Base-by-base conservation (phyloP, 1,284 basidiomycete species). In the Leccinum ponderosum region DNA sequence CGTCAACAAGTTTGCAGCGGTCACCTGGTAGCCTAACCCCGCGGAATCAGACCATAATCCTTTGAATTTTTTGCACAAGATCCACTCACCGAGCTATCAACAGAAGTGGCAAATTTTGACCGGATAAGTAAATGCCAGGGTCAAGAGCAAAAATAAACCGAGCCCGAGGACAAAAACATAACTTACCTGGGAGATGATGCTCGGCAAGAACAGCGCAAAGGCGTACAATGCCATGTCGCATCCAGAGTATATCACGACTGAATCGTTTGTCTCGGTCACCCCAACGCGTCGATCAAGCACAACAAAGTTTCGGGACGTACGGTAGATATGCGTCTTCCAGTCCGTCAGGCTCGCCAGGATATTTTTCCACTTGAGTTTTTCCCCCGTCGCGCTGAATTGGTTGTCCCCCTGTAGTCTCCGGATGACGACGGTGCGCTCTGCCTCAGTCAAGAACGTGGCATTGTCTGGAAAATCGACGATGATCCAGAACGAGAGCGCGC, bases 391-490 rank as follows among this genome's bases (percentile, higher is more conserved):
- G 68, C 87, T 88, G 71, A 86, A 89, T 69, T 88, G 88, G 67
- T 85, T 82, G 70, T 91, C 89, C n/a, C 74, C 73, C 72, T 91
- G 87, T 37, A 92, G 78, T 20, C 89, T 78, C 17, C 84, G 79
- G 59, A 92, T 80, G 55, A 93, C 81, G 33, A 88, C 80, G 4
- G 84, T 87, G 27, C 89, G 78, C 76, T 94, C 92, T 2, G 76
- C 78, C 64, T 89, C 86, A 22, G 80, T 82, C n/a, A 94, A 80
- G 78, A 92, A 92, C 66, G 83, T 90, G 50, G 91, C 91, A 0
- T 84, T 89, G 68, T 91, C 89, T 4, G 90, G 91, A 77, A 93
- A 93, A 74, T 93, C 91, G 69, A 89, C 85, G 63, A 92, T 85
- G 65, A 92, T 84, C 82, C 83, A 93, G 78, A 87, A 93, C 3